A percentile compares a stretch with the other conserved stretches of the same genome.
Evolutionary conservation across 768 basidiomycete genomes (phyloP).

Genomic region (Lentinula detonsa): DNA sequence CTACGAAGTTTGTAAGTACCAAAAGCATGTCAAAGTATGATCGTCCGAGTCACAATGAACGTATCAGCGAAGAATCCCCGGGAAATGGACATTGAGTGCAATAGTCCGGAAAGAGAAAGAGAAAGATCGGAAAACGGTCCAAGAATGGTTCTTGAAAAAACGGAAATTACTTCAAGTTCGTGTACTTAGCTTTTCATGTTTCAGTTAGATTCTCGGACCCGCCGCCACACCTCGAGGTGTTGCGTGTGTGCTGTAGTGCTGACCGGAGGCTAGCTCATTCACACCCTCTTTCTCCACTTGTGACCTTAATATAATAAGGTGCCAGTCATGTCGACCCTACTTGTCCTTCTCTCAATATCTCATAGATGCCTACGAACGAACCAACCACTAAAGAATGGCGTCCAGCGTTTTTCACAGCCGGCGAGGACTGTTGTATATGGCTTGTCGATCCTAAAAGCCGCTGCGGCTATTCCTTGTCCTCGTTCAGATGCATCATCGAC

Average conservation of each 20-base stretch:
- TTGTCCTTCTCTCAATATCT: background rate
- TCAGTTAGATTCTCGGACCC: background rate
- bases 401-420: background rate
- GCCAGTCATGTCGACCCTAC: background rate
- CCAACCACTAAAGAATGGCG: constrained; percentile 5
- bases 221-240: background rate
- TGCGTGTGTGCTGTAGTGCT: background rate
- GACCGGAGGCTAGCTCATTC: background rate
- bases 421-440: constrained; percentile 6
- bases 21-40: too few relatives aligned
- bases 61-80: too few relatives aligned
- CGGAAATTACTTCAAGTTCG: too few relatives aligned
- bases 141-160: too few relatives aligned
- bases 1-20: too few relatives aligned
- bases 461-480: background rate
- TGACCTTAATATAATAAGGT: background rate
- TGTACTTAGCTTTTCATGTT: too few relatives aligned
- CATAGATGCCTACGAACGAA: constrained; percentile 1
- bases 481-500: constrained; percentile 1
- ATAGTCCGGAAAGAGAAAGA: too few relatives aligned
- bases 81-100: too few relatives aligned
- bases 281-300: background rate
- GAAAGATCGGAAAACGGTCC: too few relatives aligned
- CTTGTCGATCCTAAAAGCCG: background rate
- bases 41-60: too few relatives aligned